A percentile compares a stretch with the other conserved stretches of the same genome.
phyloP scores from a whole-genome alignment of 2,329 filamentous ascomycete species.

The Pseudogymnoascus sp. region DNA sequence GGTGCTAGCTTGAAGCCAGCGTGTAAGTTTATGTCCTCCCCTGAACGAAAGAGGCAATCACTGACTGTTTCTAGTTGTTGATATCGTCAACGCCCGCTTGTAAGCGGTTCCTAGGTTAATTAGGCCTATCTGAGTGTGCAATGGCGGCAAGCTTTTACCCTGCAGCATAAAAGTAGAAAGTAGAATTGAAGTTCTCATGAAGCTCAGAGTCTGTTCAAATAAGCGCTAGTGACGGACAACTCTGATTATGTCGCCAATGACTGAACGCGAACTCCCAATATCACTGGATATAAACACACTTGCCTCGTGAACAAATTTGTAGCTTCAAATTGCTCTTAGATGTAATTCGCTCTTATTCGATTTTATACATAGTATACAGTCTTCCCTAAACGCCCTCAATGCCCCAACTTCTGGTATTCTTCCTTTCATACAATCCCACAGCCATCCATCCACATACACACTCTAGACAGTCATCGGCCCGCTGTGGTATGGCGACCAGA shows the following conservation, averaged over 20 bases:
- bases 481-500: constrained; percentile 64
- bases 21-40: constrained; percentile 47
- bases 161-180: constrained; percentile 3
- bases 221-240: background rate
- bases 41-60: background rate
- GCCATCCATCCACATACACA: background rate
- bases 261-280: background rate
- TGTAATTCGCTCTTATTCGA: constrained; percentile 1
- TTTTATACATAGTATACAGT: constrained; percentile 8
- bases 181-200: constrained; percentile 11
- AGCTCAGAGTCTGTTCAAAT: background rate
- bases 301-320: background rate
- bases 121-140: background rate
- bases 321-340: background rate
- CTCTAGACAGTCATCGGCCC: constrained; percentile 28
- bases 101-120: constrained; percentile 15
- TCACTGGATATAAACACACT: background rate
- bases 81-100: constrained; percentile 56
- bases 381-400: constrained; percentile 19
- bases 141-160: constrained; percentile 2
- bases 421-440: constrained; percentile 34
- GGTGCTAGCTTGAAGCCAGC: constrained; percentile 95
- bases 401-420: constrained; percentile 9
- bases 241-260: background rate
- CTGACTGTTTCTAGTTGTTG: constrained; percentile 40